Evolutionary conservation across 768 basidiomycete genomes (phyloP).

Genomic region (Leccinum arenicola): DNA sequence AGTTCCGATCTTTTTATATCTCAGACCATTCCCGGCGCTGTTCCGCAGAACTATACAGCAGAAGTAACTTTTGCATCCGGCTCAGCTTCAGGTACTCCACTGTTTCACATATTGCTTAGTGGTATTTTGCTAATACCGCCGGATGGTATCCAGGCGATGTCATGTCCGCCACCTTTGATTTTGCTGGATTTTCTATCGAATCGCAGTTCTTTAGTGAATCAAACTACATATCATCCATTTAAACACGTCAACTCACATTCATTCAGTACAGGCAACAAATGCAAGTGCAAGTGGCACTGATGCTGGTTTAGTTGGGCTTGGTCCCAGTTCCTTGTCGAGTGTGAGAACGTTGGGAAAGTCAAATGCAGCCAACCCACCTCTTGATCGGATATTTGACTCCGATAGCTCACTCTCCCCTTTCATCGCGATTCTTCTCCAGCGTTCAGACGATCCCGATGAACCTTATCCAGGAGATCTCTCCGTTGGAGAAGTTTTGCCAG

Average conservation of each 20-base stretch:
- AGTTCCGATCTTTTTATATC: conserved; percentile 70
- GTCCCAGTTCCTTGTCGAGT: conserved; percentile 55
- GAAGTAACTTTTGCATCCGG: conserved; percentile 55
- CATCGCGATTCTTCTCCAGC: conserved; percentile 62
- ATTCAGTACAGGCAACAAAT: conserved; percentile 19
- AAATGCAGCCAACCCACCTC: conserved; percentile 47
- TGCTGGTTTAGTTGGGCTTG: conserved; percentile 52
- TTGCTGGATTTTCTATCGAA: conserved; percentile 44
- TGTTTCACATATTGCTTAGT: neutral
- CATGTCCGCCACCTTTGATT: conserved; percentile 28
- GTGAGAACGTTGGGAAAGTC: conserved; percentile 37
- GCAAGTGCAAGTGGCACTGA: conserved; percentile 9
- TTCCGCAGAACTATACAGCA: conserved; percentile 36
- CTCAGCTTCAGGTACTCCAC: conserved; percentile 41
- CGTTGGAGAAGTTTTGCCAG: conserved; percentile 53
- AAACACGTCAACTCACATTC: conserved; percentile 1
- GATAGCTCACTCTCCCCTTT: conserved; percentile 57
- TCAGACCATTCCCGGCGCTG: conserved; percentile 39
- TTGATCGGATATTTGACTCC: conserved; percentile 64
- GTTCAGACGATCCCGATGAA: conserved; percentile 51
- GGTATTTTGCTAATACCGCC: neutral
- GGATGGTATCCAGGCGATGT: conserved; percentile 22
- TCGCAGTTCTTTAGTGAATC: conserved; percentile 35
- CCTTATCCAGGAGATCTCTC: conserved; percentile 59
- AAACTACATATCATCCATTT: neutral